phyloP scores from a whole-genome alignment of 2,329 filamentous ascomycete genomes.

The Blastomyces emzantsi region DNA sequence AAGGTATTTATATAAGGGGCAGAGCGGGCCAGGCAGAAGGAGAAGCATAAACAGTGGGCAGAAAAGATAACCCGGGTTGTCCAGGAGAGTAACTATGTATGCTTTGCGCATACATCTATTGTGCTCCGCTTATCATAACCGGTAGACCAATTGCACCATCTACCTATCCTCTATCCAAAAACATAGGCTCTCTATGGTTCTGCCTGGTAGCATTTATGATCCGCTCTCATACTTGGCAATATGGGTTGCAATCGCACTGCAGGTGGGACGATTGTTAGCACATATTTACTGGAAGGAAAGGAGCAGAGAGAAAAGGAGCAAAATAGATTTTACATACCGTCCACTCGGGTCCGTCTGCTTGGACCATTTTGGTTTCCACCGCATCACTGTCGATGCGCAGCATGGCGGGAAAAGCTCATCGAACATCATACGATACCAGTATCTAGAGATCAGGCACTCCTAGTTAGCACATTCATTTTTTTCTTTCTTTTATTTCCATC shows the following conservation, averaged over 20 bases:
- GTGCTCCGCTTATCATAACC: neutral
- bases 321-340: slow-evolving; percentile 47
- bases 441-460: slow-evolving; percentile 40
- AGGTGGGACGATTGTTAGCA: slow-evolving; percentile 16
- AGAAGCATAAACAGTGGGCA: neutral
- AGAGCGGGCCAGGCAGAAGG: neutral
- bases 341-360: slow-evolving; percentile 94
- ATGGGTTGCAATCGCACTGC: slow-evolving; percentile 67
- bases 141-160: neutral
- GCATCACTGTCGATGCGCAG: slow-evolving; percentile 86
- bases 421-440: slow-evolving; percentile 98
- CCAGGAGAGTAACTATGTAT: neutral
- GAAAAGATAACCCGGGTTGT: neutral
- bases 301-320: neutral
- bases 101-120: neutral
- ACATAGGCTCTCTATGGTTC: neutral
- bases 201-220: neutral
- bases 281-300: neutral
- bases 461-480: slow-evolving; percentile 3
- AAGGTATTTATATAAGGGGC: neutral
- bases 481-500: no score
- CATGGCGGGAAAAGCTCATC: slow-evolving; percentile 94
- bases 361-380: slow-evolving; percentile 97
- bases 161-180: neutral
- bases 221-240: slow-evolving; percentile 60